These are phyloP conservation scores for Phyllosticta ampelicida DNA, from an alignment of 2,329 filamentous ascomycete species.

Conservation along the genomic window DNA sequence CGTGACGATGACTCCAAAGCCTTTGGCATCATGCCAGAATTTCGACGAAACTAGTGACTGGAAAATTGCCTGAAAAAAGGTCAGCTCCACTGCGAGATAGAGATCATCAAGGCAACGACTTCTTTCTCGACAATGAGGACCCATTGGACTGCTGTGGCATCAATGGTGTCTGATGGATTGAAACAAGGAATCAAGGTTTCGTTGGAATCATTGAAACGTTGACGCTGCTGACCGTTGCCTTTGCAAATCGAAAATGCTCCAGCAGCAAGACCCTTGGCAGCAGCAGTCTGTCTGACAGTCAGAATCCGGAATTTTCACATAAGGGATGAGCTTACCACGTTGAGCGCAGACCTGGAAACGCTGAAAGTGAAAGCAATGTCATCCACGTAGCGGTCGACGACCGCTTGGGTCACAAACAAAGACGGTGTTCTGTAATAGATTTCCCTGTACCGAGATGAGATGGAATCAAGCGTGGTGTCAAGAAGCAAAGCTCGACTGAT, in stretches of 20 bases:
- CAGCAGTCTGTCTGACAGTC: constrained; percentile 47
- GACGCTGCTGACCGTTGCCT: constrained; percentile 33
- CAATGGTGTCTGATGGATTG: constrained; percentile 39
- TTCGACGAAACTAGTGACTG: constrained; percentile 49
- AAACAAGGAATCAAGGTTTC: constrained; percentile 51
- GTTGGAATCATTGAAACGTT: constrained; percentile 25
- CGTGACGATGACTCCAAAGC: constrained; percentile 57
- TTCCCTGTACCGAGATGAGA: constrained; percentile 42
- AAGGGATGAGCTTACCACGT: constrained; percentile 48
- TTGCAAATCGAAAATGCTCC: constrained; percentile 45
- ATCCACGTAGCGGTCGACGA: constrained; percentile 64
- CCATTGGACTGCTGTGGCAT: constrained; percentile 47
- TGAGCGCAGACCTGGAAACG: constrained; percentile 52
- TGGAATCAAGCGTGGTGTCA: not conserved
- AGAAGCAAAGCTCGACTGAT: not conserved
- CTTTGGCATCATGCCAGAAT: constrained; percentile 43
- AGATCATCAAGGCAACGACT: constrained; percentile 30
- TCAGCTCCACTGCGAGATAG: not conserved
- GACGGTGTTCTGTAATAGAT: constrained; percentile 69
- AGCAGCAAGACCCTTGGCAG: constrained; percentile 59
- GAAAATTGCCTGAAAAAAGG: constrained; percentile 55
- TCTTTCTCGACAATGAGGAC: constrained; percentile 73
- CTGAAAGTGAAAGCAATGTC: constrained; percentile 61
- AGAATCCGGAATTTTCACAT: constrained; percentile 13
- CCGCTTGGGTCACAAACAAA: constrained; percentile 57